Evolutionary conservation across 192 early-diverging fungal species (phyloP), one percentile per base, ranked within the genome.

Genomic region (Mortierella hygrophila): DNA sequence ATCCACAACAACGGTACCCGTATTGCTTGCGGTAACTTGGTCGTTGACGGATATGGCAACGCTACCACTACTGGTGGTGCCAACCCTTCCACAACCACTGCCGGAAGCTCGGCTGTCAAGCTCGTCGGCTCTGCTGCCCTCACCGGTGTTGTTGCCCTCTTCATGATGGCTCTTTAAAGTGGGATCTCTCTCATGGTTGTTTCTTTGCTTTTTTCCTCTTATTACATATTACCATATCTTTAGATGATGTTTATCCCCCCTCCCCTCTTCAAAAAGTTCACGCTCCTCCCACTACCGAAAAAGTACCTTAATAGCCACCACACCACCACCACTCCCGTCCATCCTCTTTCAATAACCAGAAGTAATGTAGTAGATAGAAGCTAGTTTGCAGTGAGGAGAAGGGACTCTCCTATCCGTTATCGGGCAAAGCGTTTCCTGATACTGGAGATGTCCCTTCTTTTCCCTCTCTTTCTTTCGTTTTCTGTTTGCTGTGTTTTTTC

Each of bases 11-110:
- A 89, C 80, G 88, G 80, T 52, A 79, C 84, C 65, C 93, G 93
- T 18, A 63, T 92, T 77, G 93, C 90, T 18, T 93, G 93, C 81
- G 91, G 81, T 32, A 88, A 93, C 84, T 90, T 93, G 44, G 76
- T 84, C 78, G 72, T 81, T 70, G 75, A 72, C 4, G 78, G 68
- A 41, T 73, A 83, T 40, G 1, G 41, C 40, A 49, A 20, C 63
- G 65, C 42, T 44, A 32, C 41, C 18, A 1, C 76, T 26, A 11
- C 54, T n/a, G 41, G 44, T 60, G 29, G 69, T 23, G 9, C 49
- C 32, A 4, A 76, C 16, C 10, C 70, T 55, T 20, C 47, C 20
- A 11, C 68, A 57, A 40, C 47, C 20, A 11, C 68, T 70, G 4
- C 57, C 70, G 76, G 72, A 55, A 8, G 37, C 77, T 63, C 70